Evolutionary conservation across 495 filamentous ascomycete species (phyloP).

Genomic region (Penicillium manginii): DNA sequence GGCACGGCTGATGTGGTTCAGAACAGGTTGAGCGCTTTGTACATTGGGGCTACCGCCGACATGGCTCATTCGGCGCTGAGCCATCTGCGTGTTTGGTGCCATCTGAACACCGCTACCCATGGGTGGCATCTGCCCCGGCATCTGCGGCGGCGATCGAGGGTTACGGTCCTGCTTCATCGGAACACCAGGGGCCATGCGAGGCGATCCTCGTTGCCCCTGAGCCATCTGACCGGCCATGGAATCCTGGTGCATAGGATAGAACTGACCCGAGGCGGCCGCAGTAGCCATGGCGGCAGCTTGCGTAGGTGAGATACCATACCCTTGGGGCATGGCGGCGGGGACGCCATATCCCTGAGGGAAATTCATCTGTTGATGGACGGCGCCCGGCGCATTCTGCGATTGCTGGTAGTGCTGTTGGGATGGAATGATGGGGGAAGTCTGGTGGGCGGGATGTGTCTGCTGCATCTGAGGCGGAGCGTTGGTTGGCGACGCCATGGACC

Average conservation of each 20-base stretch:
- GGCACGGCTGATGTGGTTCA: conserved; percentile 53
- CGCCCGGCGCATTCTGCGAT: conserved; percentile 48
- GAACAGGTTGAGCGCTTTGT: conserved; percentile 48
- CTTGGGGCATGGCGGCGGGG: conserved; percentile 49
- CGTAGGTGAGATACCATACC: conserved; percentile 54
- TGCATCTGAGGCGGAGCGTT: conserved; percentile 58
- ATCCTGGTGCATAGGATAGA: conserved; percentile 53
- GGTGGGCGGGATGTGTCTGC: conserved; percentile 50
- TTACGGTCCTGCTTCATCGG: conserved; percentile 56
- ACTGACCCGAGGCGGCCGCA: conserved; percentile 57
- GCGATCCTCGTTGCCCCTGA: conserved; percentile 52
- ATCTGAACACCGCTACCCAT: conserved; percentile 55
- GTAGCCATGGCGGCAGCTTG: conserved; percentile 62
- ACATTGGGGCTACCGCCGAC: conserved; percentile 53
- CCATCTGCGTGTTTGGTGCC: conserved; percentile 48
- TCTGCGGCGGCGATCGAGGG: conserved; percentile 55
- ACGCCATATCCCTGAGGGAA: conserved; percentile 58
- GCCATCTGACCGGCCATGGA: conserved; percentile 53
- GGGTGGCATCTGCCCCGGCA: conserved; percentile 53
- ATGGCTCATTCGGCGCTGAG: conserved; percentile 55
- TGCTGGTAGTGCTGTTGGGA: conserved; percentile 57
- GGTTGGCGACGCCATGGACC: conserved; percentile 56
- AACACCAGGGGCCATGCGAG: conserved; percentile 50
- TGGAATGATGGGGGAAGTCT: conserved; percentile 58
- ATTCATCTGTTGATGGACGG: conserved; percentile 55